These are phyloP conservation scores for Solanum appendiculatum DNA, from an alignment of 257 asterid genomes.

Conservation along the genomic window DNA sequence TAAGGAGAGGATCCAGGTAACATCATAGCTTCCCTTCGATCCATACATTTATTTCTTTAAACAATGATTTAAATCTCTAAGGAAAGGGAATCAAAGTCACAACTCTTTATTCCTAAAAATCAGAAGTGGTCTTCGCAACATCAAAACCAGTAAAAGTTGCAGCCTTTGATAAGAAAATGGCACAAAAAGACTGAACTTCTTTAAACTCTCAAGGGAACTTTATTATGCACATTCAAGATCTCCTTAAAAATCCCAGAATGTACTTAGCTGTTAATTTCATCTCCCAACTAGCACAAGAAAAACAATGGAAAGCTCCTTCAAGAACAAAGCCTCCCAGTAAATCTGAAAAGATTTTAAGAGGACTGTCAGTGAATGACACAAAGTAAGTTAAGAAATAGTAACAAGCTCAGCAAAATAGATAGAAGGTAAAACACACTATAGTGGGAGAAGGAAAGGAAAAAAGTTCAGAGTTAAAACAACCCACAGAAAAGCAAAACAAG, in stretches of 20 bases:
- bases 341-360: background rate
- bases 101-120: background rate
- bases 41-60: constrained; percentile 28
- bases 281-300: background rate
- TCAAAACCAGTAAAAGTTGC: background rate
- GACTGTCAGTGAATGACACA: background rate
- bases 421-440: background rate
- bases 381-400: background rate
- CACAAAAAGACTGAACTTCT: background rate
- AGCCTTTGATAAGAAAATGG: background rate
- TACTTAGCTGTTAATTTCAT: background rate
- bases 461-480: background rate
- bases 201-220: background rate
- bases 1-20: constrained; percentile 37
- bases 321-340: background rate
- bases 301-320: background rate
- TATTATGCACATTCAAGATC: background rate
- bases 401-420: background rate
- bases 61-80: background rate
- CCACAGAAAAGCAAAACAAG: background rate
- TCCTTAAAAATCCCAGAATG: background rate
- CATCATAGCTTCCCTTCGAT: constrained; percentile 34
- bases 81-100: background rate
- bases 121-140: background rate
- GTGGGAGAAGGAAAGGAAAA: background rate